Evolutionary conservation across 2,329 filamentous ascomycete genomes (phyloP).

Genomic region (Ciborinia camelliae): DNA sequence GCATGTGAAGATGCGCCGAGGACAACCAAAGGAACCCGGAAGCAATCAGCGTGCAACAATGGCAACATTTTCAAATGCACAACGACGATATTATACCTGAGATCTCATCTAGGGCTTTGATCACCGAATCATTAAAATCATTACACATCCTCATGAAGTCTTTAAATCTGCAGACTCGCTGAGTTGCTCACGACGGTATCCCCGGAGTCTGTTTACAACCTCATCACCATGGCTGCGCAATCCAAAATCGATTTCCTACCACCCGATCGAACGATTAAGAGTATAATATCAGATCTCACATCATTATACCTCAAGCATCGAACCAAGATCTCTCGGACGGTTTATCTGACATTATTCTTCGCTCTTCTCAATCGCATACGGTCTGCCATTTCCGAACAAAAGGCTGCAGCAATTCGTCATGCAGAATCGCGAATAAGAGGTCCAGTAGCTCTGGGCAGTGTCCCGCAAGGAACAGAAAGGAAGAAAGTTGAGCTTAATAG

Average conservation of each 20-base stretch:
- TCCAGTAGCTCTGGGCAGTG: conserved; percentile 44
- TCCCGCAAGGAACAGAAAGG: conserved; percentile 43
- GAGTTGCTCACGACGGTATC: conserved; percentile 12
- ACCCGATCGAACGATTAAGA: conserved; percentile 60
- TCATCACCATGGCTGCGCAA: conserved; percentile 62
- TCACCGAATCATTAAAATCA: neutral
- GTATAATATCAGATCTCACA: conserved; percentile 63
- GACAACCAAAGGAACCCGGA: neutral
- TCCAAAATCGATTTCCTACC: conserved; percentile 74
- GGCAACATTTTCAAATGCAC: neutral
- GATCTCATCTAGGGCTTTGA: neutral
- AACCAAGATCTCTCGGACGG: conserved; percentile 74
- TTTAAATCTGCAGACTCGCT: conserved; percentile 7
- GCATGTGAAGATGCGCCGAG: conserved; percentile 20
- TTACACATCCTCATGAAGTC: conserved; percentile 10
- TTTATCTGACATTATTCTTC: conserved; percentile 79
- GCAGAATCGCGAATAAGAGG: conserved; percentile 54
- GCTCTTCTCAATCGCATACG: conserved; percentile 83
- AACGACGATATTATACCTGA: neutral
- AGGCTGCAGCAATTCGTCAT: conserved; percentile 71
- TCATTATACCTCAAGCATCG: conserved; percentile 75
- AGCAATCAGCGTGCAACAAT: conserved; percentile 10
- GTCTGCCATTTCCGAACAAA: conserved; percentile 89
- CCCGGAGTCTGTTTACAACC: conserved; percentile 5
- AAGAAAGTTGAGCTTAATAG: conserved; percentile 91